Evolutionary conservation across 2,329 filamentous ascomycete species (phyloP), one percentile per base, ranked within the genome.

Genomic region (Fusarium sambucinum): DNA sequence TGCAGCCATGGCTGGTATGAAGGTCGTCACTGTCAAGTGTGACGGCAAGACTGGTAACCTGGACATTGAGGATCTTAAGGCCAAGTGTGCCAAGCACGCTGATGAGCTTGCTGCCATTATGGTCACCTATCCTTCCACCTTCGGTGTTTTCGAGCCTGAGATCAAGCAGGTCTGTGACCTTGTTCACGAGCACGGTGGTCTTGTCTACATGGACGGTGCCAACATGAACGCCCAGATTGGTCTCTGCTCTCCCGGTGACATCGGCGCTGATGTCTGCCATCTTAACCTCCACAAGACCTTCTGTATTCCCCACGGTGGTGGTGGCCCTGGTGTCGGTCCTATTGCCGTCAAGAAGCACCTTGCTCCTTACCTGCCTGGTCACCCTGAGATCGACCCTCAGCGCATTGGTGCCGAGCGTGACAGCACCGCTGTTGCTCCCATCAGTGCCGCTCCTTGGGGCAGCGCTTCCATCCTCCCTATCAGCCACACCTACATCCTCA

Each of bases 191-290:
- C 84, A 96, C 76, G 95, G 95, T 45, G 95, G 95, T 16, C 93
- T 96, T 77, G 95, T 98, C n/a, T 98, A 97, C 84, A 97, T 97
- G 95, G 95, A 98, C 76, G 95, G 95, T 42, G 95, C 95, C 71
- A 98, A 97, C 83, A 95, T 97, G 92, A 98, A 97, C 77, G 95
- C 95, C 12, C 95, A 97, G 80, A 97, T 97, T 65, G 95, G 95
- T 12, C 87, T 98, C 14, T 97, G 93, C 84, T 97, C 93, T 6
- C 95, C 95, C 3, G 95, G 95, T 40, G 93, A 96, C 78, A 97
- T 98, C 71, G 95, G 95, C n/a, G 95, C 95, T 29, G 95, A 98
- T 77, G 94, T 97, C 38, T 97, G 95, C 85, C 95, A 98, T 83
- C 85, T 98, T 60, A 98, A 98, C 81, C 87, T 98, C 27, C 95